Evolutionary conservation across 176 grass and related monocot genomes (phyloP).

Genomic region (Sorghum bicolor): DNA sequence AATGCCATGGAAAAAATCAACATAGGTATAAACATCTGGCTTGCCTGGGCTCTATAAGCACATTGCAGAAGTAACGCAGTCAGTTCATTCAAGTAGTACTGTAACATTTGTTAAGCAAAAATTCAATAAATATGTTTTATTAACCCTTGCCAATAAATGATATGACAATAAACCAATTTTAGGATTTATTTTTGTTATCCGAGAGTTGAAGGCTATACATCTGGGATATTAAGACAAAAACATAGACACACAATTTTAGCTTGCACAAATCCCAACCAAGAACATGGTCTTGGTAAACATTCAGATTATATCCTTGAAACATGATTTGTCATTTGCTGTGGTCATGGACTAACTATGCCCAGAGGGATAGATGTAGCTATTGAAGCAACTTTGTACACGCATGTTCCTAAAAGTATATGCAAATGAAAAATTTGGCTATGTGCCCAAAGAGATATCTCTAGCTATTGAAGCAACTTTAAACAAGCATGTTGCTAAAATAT

Average conservation of each 20-base stretch:
- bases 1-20: slow-evolving; percentile 67
- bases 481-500: background rate
- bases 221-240: background rate
- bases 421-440: background rate
- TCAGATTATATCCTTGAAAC: background rate
- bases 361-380: too few relatives aligned
- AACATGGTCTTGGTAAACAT: slow-evolving; percentile 8
- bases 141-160: background rate
- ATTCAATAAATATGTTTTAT: background rate
- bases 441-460: background rate
- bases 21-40: slow-evolving; percentile 61
- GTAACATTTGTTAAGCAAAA: slow-evolving; percentile 21
- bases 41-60: slow-evolving; percentile 61
- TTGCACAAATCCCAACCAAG: background rate
- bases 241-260: background rate
- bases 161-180: background rate
- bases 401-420: background rate
- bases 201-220: background rate
- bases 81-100: slow-evolving; percentile 21
- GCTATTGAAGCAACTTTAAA: background rate
- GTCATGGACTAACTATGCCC: background rate
- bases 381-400: background rate
- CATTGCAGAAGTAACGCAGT: slow-evolving; percentile 13
- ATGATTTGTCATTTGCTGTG: slow-evolving; percentile 14
- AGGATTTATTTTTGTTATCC: background rate